Evolutionary conservation across 2,329 filamentous ascomycete genomes (phyloP), one percentile per base, ranked within the genome.

Genomic region (Diaporthe vexans): DNA sequence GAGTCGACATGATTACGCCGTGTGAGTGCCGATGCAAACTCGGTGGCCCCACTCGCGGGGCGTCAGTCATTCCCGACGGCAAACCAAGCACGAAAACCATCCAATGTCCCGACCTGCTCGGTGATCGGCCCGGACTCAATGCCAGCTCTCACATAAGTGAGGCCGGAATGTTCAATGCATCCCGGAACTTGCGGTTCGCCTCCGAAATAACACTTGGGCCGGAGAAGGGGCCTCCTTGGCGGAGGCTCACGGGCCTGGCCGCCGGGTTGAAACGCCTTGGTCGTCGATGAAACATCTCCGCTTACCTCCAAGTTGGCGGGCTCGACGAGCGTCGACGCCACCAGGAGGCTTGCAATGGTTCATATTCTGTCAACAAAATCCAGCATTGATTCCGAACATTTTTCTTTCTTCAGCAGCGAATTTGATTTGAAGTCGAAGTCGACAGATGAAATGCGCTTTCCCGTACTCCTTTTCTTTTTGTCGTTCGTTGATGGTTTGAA

Each of bases 261-360:
- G 46, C 63, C 46, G 63, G 21, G 63, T 67, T 67, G 63, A 67
- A 67, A 67, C 63, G 46, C 29, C 46, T 67, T 52, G 63, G 63
- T 67, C 46, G 63, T 67, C 63, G 63, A 67, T 67, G 63, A 67
- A 67, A 67, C 63, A 67, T 37, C 46, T 52, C 48, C 46, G 63
- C 63, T 67, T 67, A 67, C 63, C 63, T 67, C 63, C 63, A 52
- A 52, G 63, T 21, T 67, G 63, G 46, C 21, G 63, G 46, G 15
- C 46, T 52, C 46, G 33, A 67, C 4, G n/a, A 52, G 46, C 7
- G n/a, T 67, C 21, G 29, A 52, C 13, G 46, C 46, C 29, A 51
- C 4, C 43, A 37, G 46, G 11, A 51, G 24, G 29, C 43, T 37
- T 67, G 46, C 37, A n/a, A 8, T 26, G 63, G 21, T 11, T 21